Evolutionary conservation across 495 filamentous ascomycete genomes (phyloP), one percentile per base, ranked within the genome.

Genomic region (Aspergillus nanangensis): DNA sequence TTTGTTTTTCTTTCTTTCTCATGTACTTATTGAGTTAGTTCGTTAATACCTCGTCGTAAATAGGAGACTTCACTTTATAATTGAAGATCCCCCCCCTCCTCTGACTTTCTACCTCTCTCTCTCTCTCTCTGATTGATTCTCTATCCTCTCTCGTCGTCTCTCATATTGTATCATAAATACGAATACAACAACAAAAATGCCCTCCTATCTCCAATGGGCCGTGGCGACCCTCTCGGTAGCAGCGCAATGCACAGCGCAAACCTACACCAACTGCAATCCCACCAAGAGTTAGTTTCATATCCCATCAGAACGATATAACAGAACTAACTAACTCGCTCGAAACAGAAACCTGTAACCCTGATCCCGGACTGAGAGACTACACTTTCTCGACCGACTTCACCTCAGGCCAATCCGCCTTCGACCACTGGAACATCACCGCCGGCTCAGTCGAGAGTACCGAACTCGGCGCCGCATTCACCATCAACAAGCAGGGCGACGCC

Each of bases 251-350:
- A 61, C 75, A 58, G 87, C 83, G 23, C 87, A 91, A 67, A 91
- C 87, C 22, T 83, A 71, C 53, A 84, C 80, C 17, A 69, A 57
- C 50, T 91, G 87, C 61, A 81, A 91, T 56, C 87, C 87, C 45
- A 72, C 76, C 42, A 72, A 82, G 55, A 76, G 77, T 64, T 23
- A 45, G 61, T 29, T 11, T 29, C 11, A 5, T 11, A 29, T 29
- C 11, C 25, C 7, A 29, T 11, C 7, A 29, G 25, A 5, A 29
- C 25, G 7, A 29, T 29, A 29, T 29, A 5, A 29, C 25, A 5
- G 7, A 29, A 29, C 25, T 29, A 11, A 29, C 11, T 11, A 29
- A 11, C 5, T 29, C 25, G 11, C 25, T 11, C 25, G n/a, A n/a
- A n/a, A 29, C 25, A 29, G 25, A 29, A 11, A 29, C 25, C 25